A percentile compares a stretch with the other conserved stretches of the same genome.
phyloP scores from a whole-genome alignment of 2,329 filamentous ascomycete genomes.

The Fusarium verrucosum region DNA sequence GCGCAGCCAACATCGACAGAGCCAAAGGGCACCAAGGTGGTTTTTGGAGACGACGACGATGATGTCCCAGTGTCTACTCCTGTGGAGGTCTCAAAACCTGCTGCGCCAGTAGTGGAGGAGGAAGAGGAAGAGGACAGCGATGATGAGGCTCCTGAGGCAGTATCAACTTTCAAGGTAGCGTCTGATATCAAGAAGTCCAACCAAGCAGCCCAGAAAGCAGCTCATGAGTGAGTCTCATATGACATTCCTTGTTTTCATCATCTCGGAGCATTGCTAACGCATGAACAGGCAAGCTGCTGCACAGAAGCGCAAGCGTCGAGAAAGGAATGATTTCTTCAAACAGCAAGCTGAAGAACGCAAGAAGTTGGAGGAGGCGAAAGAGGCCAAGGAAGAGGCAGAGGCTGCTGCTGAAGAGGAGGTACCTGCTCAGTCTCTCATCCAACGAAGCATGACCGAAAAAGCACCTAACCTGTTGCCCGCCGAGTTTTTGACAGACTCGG shows the following conservation, averaged over 20 bases:
- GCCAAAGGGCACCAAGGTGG: slow-evolving; percentile 45
- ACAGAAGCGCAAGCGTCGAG: slow-evolving; percentile 65
- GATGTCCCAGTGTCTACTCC: slow-evolving; percentile 25
- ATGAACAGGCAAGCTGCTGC: slow-evolving; percentile 57
- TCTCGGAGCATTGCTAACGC: slow-evolving; percentile 13
- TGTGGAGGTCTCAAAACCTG: slow-evolving; percentile 13
- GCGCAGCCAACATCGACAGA: slow-evolving; percentile 12
- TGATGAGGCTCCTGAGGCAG: slow-evolving; percentile 66
- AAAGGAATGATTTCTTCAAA: slow-evolving; percentile 63
- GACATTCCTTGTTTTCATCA: not conserved
- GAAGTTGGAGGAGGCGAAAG: slow-evolving; percentile 40
- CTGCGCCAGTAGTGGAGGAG: slow-evolving; percentile 34
- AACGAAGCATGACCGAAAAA: slow-evolving; percentile 48
- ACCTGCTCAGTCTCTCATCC: slow-evolving; percentile 9
- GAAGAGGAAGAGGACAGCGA: slow-evolving; percentile 57
- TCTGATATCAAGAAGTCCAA: slow-evolving; percentile 57
- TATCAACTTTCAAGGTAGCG: slow-evolving; percentile 63
- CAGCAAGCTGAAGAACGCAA: slow-evolving; percentile 64
- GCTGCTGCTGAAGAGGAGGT: slow-evolving; percentile 13
- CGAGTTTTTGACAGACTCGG: slow-evolving; percentile 64
- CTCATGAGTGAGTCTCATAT: slow-evolving; percentile 57
- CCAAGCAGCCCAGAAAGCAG: slow-evolving; percentile 59
- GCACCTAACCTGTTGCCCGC: slow-evolving; percentile 60
- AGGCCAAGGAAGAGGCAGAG: slow-evolving; percentile 37
- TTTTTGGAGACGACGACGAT: slow-evolving; percentile 50